phyloP scores from a whole-genome alignment of 23 red algal genomes.

The Gracilaria caudata region DNA sequence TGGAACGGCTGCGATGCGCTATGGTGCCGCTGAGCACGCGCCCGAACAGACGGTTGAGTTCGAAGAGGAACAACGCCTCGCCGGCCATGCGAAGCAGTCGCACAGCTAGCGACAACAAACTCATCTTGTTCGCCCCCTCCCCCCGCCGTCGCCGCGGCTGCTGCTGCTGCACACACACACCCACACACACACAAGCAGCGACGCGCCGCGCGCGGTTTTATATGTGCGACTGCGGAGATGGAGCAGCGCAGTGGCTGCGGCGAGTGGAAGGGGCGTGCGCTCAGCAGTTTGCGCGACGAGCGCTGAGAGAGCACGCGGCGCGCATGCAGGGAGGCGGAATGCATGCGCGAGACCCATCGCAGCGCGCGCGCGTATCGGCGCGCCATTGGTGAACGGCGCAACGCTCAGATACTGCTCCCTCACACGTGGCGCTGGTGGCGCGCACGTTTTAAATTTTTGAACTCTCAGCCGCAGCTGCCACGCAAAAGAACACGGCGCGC shows the following conservation, averaged over 20 bases:
- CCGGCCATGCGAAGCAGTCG: conserved; percentile 47
- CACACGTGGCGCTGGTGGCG: background rate
- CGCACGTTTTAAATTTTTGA: background rate
- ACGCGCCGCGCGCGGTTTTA: too few species aligned
- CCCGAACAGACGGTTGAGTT: conserved; percentile 57
- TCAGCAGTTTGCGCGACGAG: too few species aligned
- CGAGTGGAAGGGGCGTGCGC: too few species aligned
- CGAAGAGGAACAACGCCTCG: conserved; percentile 49
- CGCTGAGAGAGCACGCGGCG: background rate
- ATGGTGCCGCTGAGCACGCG: conserved; percentile 7
- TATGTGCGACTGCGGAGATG: too few species aligned
- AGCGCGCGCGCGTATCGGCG: background rate
- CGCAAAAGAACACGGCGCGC: too few species aligned
- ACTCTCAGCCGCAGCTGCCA: background rate
- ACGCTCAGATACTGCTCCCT: background rate
- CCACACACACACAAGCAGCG: too few species aligned
- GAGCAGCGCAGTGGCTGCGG: too few species aligned
- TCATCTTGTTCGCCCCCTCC: background rate
- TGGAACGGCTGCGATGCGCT: background rate
- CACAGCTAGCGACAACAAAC: conserved; percentile 10
- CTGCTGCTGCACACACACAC: too few species aligned
- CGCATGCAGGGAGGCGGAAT: background rate
- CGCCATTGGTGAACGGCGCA: background rate
- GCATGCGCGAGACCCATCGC: too few species aligned
- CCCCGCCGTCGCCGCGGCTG: too few species aligned